Base-by-base conservation (phyloP, 441 rosid species). In the Jatropha podagrica region DNA sequence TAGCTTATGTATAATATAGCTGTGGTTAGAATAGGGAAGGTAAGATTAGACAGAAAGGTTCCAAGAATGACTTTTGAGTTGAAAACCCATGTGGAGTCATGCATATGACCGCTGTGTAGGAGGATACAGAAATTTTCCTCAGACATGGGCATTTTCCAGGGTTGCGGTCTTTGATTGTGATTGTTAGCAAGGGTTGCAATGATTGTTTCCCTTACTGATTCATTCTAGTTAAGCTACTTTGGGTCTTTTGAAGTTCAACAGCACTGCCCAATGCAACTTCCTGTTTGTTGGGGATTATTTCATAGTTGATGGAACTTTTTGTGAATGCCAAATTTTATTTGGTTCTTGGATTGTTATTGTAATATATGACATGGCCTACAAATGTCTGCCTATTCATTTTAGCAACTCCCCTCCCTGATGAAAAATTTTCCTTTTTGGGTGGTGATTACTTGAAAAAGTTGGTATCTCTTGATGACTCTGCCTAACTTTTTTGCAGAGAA, bases 401-500 rank as follows among this genome's bases (percentile, higher is more conserved):
- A 65, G 41, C 4, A 0, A 23, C 63, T 54, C 32, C 8, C 42
- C 18, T 44, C 26, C 44, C 56, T 54, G 7, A 27, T 44, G 46
- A 67, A 58, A 26, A 3, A 26, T 64, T 63, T 23, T 64, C 49
- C 12, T 60, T 59, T 12, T 32, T 10, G 9, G 59, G 51, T 62
- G n/a, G 10, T 73, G 13, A 11, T 32, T 20, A 3, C 14, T 14
- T 37, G n/a, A 59, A 67, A 68, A 69, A 32, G 68, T 72, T 60
- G 38, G n/a, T 60, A 37, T 59, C 42, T 49, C 56, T 65, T 54
- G 54, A 75, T 79, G 63, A 73, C 75, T 44, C 32, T 81, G 65
- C 71, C 75, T 80, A 42, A 74, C 52, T 66, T 76, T 74, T 75
- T 86, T 81, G 83, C 97, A 97, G 99, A 87, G 78, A 93, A 97